These are phyloP conservation scores for Penicillium crystallinum DNA, from an alignment of 495 filamentous ascomycete species.

Conservation along the genomic window DNA sequence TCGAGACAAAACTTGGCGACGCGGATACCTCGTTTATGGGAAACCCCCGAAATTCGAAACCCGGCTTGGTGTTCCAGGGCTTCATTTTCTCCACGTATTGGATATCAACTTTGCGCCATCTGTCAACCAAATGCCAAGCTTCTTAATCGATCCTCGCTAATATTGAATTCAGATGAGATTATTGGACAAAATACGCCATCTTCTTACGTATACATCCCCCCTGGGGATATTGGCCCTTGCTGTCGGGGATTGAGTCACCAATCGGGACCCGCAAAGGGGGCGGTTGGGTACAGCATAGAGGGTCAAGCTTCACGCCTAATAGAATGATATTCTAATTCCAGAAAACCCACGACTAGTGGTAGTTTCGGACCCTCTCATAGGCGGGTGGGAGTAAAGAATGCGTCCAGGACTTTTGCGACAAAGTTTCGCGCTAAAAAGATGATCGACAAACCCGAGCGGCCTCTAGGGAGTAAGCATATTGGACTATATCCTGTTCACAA, in stretches of 20 bases:
- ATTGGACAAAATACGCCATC: slow-evolving; percentile 1
- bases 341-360: no score
- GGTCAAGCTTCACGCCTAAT: no score
- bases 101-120: not conserved
- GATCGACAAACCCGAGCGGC: slow-evolving; percentile 24
- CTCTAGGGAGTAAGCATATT: not conserved
- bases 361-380: no score
- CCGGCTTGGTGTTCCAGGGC: not conserved
- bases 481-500: slow-evolving; percentile 3
- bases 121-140: slow-evolving; percentile 18
- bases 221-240: slow-evolving; percentile 12
- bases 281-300: not conserved
- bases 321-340: no score
- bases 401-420: slow-evolving; percentile 5
- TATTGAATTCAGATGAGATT: slow-evolving; percentile 4
- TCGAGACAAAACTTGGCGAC: slow-evolving; percentile 13
- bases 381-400: no score
- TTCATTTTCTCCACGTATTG: not conserved
- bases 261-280: slow-evolving; percentile 9
- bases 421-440: slow-evolving; percentile 20
- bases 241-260: not conserved
- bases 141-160: not conserved
- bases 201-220: slow-evolving; percentile 12
- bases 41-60: not conserved
- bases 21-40: not conserved